Conservation (phyloP, 306 rosid species). For the Cucurbita maxima region DNA sequence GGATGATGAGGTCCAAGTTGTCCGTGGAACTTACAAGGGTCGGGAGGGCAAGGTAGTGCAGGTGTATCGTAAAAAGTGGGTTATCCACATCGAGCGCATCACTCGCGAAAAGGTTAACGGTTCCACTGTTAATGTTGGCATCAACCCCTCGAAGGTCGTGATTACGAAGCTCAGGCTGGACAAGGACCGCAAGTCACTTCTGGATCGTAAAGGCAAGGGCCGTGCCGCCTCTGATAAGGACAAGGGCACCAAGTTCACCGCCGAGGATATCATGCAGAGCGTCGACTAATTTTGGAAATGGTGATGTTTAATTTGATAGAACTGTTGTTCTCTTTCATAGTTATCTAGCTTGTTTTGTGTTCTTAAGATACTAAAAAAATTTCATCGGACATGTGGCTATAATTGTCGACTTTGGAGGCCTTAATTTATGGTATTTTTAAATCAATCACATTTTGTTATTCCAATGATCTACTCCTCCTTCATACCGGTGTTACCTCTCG, state of each 20-base stretch:
- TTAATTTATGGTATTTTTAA: conserved; percentile 1
- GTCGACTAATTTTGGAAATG: conserved; percentile 36
- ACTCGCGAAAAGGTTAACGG: conserved; percentile 95
- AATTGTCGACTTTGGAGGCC: background rate
- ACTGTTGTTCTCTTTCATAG: background rate
- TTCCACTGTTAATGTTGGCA: conserved; percentile 8
- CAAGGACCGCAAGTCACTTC: conserved; percentile 76
- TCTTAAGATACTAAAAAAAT: background rate
- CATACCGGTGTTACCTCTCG: too few relatives aligned
- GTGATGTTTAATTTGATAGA: conserved; percentile 1
- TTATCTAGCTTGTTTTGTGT: background rate
- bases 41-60: conserved; percentile 87
- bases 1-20: conserved; percentile 88
- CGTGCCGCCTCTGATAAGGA: conserved; percentile 92
- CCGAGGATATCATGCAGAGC: conserved; percentile 83
- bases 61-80: conserved; percentile 95
- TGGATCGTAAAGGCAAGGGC: conserved; percentile 91
- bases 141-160: conserved; percentile 33
- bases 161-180: conserved; percentile 72
- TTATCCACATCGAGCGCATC: conserved; percentile 80
- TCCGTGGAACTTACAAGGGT: conserved; percentile 80
- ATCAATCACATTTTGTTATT: conserved; percentile 3
- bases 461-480: background rate
- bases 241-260: conserved; percentile 80
- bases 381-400: background rate